A percentile compares a stretch with the other conserved stretches of the same genome.
These are phyloP conservation scores for Tricholoma furcatifolium DNA, from an alignment of 768 basidiomycete species.

Conservation along the genomic window DNA sequence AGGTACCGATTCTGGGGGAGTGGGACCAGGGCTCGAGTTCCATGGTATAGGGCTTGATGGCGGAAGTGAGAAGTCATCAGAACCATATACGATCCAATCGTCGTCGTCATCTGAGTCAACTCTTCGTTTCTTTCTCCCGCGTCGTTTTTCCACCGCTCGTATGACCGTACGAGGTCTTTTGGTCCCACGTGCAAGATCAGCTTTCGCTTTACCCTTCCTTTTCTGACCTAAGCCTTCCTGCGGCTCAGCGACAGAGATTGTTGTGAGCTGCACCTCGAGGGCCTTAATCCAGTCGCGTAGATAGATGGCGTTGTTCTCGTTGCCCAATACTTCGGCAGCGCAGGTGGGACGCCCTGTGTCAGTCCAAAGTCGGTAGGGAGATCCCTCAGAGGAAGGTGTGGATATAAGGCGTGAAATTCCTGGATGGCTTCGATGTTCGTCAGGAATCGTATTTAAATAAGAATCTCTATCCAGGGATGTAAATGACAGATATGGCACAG, in stretches of 20 bases:
- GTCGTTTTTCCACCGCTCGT: conserved; percentile 47
- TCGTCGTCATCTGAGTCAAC: conserved; percentile 56
- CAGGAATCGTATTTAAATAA: conserved; percentile 25
- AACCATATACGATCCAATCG: conserved; percentile 54
- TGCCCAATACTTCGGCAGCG: conserved; percentile 78
- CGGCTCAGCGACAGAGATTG: conserved; percentile 5
- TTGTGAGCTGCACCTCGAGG: conserved; percentile 56
- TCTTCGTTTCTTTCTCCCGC: conserved; percentile 53
- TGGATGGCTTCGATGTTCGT: conserved; percentile 43
- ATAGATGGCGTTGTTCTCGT: conserved; percentile 66
- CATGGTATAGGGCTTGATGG: conserved; percentile 9
- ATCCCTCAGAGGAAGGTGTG: background rate
- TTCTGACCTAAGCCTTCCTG: conserved; percentile 22
- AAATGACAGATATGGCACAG: background rate
- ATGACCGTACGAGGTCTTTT: conserved; percentile 59
- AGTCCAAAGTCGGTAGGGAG: conserved; percentile 57
- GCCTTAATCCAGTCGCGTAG: conserved; percentile 78
- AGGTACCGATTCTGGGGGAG: background rate
- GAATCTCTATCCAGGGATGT: conserved; percentile 8
- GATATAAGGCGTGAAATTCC: conserved; percentile 41
- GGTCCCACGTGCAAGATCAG: conserved; percentile 29
- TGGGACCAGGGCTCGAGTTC: background rate
- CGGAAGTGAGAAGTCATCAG: conserved; percentile 24
- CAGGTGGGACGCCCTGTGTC: conserved; percentile 73
- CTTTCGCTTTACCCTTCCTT: conserved; percentile 19